Conservation (phyloP, 2,329 filamentous ascomycete genomes). For the Cercospora sesami region DNA sequence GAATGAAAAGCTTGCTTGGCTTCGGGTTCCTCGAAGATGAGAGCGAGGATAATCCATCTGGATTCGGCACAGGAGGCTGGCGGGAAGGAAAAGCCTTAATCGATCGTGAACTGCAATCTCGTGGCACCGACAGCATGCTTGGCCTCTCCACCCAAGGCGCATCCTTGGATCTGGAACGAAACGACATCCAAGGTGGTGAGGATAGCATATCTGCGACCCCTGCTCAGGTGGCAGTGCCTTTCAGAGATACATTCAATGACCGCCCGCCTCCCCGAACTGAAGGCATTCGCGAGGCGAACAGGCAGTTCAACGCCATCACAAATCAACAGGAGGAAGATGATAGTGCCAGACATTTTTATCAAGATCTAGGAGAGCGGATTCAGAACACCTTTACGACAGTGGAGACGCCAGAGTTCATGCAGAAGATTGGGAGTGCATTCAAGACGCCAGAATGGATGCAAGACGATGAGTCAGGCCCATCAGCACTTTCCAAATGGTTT, state of each 20-base stretch:
- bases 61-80: slow-evolving; percentile 80
- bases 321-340: slow-evolving; percentile 62
- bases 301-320: slow-evolving; percentile 37
- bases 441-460: slow-evolving; percentile 79
- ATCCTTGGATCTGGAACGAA: slow-evolving; percentile 34
- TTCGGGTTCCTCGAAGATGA: slow-evolving; percentile 78
- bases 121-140: slow-evolving; percentile 39
- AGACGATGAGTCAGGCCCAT: slow-evolving; percentile 25
- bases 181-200: not conserved
- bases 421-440: slow-evolving; percentile 66
- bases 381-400: slow-evolving; percentile 88
- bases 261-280: slow-evolving; percentile 20
- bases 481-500: slow-evolving; percentile 38
- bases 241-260: slow-evolving; percentile 11
- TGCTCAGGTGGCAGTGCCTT: not conserved
- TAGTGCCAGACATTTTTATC: slow-evolving; percentile 65
- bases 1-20: slow-evolving; percentile 72
- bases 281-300: slow-evolving; percentile 30
- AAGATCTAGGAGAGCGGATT: slow-evolving; percentile 78
- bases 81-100: slow-evolving; percentile 89
- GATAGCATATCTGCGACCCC: slow-evolving; percentile 7
- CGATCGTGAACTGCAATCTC: slow-evolving; percentile 67
- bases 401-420: slow-evolving; percentile 72
- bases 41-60: slow-evolving; percentile 62
- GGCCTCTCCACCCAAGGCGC: slow-evolving; percentile 34